Evolutionary conservation across 2,329 filamentous ascomycete species (phyloP).

Genomic region (Apiospora saccharicola): DNA sequence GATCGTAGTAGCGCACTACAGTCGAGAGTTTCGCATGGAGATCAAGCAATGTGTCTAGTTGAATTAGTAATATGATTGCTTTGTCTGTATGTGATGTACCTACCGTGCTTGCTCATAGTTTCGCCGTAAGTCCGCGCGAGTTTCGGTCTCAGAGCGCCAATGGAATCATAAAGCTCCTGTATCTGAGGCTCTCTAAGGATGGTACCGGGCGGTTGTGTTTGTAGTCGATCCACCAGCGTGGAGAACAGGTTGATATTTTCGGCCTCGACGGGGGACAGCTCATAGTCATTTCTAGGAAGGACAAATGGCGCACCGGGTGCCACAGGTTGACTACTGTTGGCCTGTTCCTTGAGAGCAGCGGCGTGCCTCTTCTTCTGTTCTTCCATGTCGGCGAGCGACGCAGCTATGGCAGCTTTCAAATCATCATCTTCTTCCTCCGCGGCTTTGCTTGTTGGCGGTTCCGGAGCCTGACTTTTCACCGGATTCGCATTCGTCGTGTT

Average conservation of each 20-base stretch:
- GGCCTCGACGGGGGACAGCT: slow-evolving; percentile 90
- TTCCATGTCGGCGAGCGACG: slow-evolving; percentile 95
- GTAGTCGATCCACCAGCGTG: slow-evolving; percentile 90
- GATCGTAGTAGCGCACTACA: slow-evolving; percentile 95
- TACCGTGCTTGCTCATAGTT: slow-evolving; percentile 99
- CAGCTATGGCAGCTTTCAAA: slow-evolving; percentile 92
- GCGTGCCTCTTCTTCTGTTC: slow-evolving; percentile 94
- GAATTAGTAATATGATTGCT: slow-evolving; percentile 42
- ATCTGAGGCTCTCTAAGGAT: slow-evolving; percentile 98
- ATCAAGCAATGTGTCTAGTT: slow-evolving; percentile 85
- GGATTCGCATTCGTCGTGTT: slow-evolving; percentile 50
- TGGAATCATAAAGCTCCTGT: slow-evolving; percentile 96
- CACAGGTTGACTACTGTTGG: slow-evolving; percentile 59
- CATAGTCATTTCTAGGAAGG: slow-evolving; percentile 89
- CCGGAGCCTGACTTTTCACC: slow-evolving; percentile 6
- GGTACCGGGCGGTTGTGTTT: slow-evolving; percentile 93
- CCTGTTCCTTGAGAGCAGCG: slow-evolving; percentile 81
- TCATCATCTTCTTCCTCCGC: slow-evolving; percentile 92
- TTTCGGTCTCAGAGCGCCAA: slow-evolving; percentile 91
- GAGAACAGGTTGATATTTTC: slow-evolving; percentile 98
- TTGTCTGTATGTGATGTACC: slow-evolving; percentile 39
- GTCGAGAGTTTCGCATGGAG: slow-evolving; percentile 94
- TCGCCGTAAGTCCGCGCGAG: slow-evolving; percentile 95
- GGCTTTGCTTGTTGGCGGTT: slow-evolving; percentile 47
- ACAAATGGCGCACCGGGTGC: slow-evolving; percentile 60